These are phyloP conservation scores for Dryas alaskensis DNA, from an alignment of 306 rosid species.

Conservation along the genomic window DNA sequence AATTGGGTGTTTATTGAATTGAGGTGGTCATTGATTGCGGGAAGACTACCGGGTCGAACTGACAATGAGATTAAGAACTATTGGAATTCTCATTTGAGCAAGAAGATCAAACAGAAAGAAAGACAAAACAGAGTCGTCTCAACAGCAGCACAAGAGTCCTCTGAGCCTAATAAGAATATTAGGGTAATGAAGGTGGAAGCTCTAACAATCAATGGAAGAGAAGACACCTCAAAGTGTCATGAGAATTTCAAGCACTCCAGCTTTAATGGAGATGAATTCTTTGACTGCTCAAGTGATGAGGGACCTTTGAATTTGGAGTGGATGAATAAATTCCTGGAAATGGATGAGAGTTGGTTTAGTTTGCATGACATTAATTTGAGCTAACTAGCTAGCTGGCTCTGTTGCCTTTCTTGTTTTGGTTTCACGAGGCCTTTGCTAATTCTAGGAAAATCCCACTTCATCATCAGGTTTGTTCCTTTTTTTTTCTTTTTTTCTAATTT, in stretches of 20 bases:
- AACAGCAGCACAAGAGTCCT: conserved; percentile 7
- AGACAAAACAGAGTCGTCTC: conserved; percentile 17
- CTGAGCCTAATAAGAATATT: neutral
- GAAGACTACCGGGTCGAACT: conserved; percentile 45
- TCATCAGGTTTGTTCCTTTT: neutral
- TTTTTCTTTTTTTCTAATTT: neutral
- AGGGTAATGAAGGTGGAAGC: neutral
- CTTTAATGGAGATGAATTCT: conserved; percentile 11
- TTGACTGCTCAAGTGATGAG: conserved; percentile 5
- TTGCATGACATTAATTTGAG: conserved; percentile 8
- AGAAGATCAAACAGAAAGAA: conserved; percentile 33
- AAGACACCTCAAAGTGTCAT: conserved; percentile 10
- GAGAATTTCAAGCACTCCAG: conserved; percentile 1
- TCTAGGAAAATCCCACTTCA: conserved; percentile 15
- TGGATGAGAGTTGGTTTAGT: conserved; percentile 41
- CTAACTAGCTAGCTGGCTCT: neutral
- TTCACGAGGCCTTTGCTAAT: neutral
- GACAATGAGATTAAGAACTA: conserved; percentile 46
- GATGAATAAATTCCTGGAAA: conserved; percentile 39
- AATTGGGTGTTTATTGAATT: neutral
- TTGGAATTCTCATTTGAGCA: conserved; percentile 47
- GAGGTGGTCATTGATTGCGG: conserved; percentile 43
- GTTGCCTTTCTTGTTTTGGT: neutral
- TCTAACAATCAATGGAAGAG: neutral
- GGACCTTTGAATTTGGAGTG: conserved; percentile 33